Base-by-base conservation (phyloP, 106 monocot genomes). In the Triglochin maritima region DNA sequence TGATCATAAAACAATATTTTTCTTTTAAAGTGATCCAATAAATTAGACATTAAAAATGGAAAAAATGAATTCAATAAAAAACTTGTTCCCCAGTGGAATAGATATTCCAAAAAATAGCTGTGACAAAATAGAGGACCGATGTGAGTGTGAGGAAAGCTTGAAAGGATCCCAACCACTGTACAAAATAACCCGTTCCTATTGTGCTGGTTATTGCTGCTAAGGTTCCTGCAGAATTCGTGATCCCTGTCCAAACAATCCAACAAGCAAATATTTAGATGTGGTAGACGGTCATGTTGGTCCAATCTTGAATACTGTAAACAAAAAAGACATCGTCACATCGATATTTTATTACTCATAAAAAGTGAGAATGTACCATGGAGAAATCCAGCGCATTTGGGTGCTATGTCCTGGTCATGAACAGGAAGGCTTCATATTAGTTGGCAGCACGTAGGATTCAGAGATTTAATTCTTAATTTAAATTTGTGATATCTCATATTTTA, bases 121-220 rank as follows among this genome's bases (percentile, higher is more conserved):
- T 74, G 17, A 74, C 48, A 79, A 90, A 85, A 73, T 87, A 90
- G 60, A 94, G 77, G 10, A 63, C 67, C 59, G 94, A 78, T 17
- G 94, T 94, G 56, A 94, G 79, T 47, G 85, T 83, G 7, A 94
- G 80, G 66, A 90, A 94, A 46, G 94, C 94, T 49, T 87, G 94
- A 72, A 94, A 90, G 6, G 94, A 94, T 60, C 94, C 94, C 71
- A 90, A 46, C 89, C 89, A 87, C 70, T 94, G 80, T 14, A 89
- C 94, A 17, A 89, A 94, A 49, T 89, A 94, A 4, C 90, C 94
- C 4, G 90, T 71, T 7, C 89, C 94, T 45, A 94, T 83, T 5
- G 94, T 94, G 79, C 94, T 90, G 57, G 90, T 73, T 49, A 87
- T 84, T 42, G 94, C 94, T 29, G 94, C 89, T 13, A 90, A 9